Conservation (phyloP, 768 basidiomycete genomes). For the Mycena floridula region DNA sequence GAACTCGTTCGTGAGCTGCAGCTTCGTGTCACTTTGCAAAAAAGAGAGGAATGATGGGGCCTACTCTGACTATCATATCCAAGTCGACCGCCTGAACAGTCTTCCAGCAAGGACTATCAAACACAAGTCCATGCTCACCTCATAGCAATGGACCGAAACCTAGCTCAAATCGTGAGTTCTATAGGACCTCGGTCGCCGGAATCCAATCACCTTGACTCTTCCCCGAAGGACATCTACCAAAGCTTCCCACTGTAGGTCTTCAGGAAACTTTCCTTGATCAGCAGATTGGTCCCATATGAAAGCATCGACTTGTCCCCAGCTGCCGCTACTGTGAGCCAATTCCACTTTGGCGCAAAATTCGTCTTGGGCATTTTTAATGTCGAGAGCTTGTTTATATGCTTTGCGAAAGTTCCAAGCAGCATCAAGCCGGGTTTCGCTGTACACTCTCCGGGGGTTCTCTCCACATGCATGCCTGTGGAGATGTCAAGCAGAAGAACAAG, state of each 20-base stretch:
- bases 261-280: constrained; percentile 53
- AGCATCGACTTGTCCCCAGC: background rate
- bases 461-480: constrained; percentile 41
- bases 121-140: constrained; percentile 16
- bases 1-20: constrained; percentile 35
- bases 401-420: constrained; percentile 62
- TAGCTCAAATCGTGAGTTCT: constrained; percentile 10
- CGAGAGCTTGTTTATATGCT: constrained; percentile 58
- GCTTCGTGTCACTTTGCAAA: background rate
- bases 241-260: constrained; percentile 73
- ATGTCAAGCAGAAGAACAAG: background rate
- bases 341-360: constrained; percentile 49
- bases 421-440: constrained; percentile 57
- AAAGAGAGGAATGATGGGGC: constrained; percentile 14
- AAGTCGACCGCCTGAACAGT: constrained; percentile 52
- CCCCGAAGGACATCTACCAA: constrained; percentile 76
- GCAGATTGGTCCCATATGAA: constrained; percentile 37
- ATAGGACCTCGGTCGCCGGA: background rate
- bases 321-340: background rate
- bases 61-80: constrained; percentile 62
- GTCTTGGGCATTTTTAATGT: constrained; percentile 65
- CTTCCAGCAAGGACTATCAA: background rate
- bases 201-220: constrained; percentile 56
- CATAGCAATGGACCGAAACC: constrained; percentile 53
- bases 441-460: constrained; percentile 23